Conservation (phyloP, 164 flowering plant species). For the Aristolochia californica region DNA sequence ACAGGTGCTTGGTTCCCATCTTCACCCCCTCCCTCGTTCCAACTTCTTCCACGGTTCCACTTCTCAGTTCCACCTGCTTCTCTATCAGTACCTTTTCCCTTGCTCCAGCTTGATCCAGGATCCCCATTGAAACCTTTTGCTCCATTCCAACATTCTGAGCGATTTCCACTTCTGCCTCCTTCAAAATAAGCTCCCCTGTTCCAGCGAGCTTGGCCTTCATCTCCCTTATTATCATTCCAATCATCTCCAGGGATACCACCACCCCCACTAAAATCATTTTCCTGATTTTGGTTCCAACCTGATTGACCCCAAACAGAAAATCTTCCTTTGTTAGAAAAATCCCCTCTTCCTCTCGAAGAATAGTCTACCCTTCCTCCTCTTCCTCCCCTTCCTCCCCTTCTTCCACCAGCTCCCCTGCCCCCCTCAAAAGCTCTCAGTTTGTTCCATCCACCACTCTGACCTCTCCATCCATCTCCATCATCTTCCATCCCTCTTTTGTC, state of each 20-base stretch:
- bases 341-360: neutral
- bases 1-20: neutral
- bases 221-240: constrained; percentile 6
- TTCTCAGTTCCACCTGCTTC: constrained; percentile 1
- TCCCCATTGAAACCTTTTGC: constrained; percentile 7
- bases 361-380: neutral
- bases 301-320: constrained; percentile 10
- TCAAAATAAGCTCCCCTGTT: constrained; percentile 9
- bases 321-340: constrained; percentile 9
- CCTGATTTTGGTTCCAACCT: constrained; percentile 3
- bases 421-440: constrained; percentile 20
- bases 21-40: constrained; percentile 5
- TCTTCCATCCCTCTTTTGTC: constrained; percentile 1
- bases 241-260: constrained; percentile 1
- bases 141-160: constrained; percentile 9
- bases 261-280: constrained; percentile 1
- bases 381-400: constrained; percentile 11
- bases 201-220: constrained; percentile 6
- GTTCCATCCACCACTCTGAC: constrained; percentile 13
- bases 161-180: neutral
- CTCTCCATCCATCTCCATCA: constrained; percentile 6
- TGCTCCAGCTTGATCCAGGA: constrained; percentile 11
- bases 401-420: constrained; percentile 28
- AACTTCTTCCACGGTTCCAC: constrained; percentile 1
- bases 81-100: constrained; percentile 7